Evolutionary conservation across 1,139 yeast species (phyloP).

Genomic region (Taphrina confusa): DNA sequence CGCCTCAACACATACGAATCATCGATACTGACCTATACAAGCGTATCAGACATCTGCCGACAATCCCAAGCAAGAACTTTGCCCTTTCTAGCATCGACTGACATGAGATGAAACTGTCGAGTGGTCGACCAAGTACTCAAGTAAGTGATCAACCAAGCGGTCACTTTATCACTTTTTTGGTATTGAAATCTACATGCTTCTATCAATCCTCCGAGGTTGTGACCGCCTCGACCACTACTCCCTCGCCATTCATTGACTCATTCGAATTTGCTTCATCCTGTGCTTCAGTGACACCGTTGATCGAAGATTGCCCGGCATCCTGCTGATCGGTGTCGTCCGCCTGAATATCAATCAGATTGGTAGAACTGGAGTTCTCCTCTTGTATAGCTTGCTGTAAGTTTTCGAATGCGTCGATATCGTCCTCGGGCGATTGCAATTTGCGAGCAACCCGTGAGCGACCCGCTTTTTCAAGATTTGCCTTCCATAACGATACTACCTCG

Average conservation of each 20-base stretch:
- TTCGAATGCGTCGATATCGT: constrained; percentile 13
- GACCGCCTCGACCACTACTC: constrained; percentile 5
- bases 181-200: constrained; percentile 5
- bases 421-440: neutral
- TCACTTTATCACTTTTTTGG: neutral
- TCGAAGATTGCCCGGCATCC: neutral
- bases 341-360: constrained; percentile 3
- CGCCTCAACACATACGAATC: no score
- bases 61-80: no score
- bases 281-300: neutral
- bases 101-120: no score
- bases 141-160: no score
- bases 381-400: constrained; percentile 12
- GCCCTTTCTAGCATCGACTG: no score
- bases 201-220: neutral
- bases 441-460: constrained; percentile 12
- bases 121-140: no score
- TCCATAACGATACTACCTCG: constrained; percentile 10
- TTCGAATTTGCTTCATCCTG: neutral
- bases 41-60: no score
- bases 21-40: no score
- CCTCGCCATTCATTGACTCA: constrained; percentile 5
- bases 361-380: constrained; percentile 4
- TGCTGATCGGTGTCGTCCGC: neutral
- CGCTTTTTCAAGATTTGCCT: constrained; percentile 4